A percentile compares a stretch with the other conserved stretches of the same genome.
These are phyloP conservation scores for Magnolia officinalis DNA, from an alignment of 164 flowering plant genomes.

Conservation along the genomic window DNA sequence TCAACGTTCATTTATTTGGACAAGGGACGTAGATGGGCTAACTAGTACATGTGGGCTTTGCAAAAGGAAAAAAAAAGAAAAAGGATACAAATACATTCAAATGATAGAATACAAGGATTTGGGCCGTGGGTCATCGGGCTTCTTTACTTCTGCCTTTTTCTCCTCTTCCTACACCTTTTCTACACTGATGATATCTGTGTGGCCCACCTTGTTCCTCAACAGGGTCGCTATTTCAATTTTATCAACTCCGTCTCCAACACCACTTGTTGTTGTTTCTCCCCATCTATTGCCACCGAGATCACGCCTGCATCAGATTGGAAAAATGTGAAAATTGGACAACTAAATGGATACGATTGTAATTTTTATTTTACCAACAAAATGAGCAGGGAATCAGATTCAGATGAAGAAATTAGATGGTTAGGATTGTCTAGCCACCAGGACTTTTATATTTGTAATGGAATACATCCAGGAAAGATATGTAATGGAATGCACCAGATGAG, in stretches of 20 bases:
- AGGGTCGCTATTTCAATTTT: slow-evolving; percentile 7
- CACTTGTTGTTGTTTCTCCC: slow-evolving; percentile 16
- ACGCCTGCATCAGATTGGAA: slow-evolving; percentile 14
- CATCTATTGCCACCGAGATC: slow-evolving; percentile 19
- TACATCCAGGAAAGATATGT: no score
- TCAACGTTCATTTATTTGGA: no score
- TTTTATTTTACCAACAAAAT: no score
- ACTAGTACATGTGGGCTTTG: no score
- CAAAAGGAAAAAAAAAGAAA: no score
- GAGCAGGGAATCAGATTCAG: no score
- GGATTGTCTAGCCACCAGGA: no score
- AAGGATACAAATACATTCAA: background rate
- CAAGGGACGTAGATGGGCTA: no score
- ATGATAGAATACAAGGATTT: background rate
- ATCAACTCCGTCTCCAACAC: slow-evolving; percentile 23
- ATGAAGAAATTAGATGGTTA: no score
- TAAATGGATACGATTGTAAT: no score
- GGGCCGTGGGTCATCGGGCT: background rate
- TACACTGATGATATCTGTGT: slow-evolving; percentile 11
- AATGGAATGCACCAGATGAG: no score
- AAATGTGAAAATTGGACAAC: background rate
- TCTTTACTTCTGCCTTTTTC: background rate
- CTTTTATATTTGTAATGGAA: no score
- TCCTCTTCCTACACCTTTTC: background rate
- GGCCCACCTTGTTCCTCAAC: slow-evolving; percentile 23